Percentiles rank a stretch among this genome's conserved stretches.
These are phyloP conservation scores for Pleurotus eryngii DNA, from an alignment of 768 basidiomycete genomes.

Conservation along the genomic window DNA sequence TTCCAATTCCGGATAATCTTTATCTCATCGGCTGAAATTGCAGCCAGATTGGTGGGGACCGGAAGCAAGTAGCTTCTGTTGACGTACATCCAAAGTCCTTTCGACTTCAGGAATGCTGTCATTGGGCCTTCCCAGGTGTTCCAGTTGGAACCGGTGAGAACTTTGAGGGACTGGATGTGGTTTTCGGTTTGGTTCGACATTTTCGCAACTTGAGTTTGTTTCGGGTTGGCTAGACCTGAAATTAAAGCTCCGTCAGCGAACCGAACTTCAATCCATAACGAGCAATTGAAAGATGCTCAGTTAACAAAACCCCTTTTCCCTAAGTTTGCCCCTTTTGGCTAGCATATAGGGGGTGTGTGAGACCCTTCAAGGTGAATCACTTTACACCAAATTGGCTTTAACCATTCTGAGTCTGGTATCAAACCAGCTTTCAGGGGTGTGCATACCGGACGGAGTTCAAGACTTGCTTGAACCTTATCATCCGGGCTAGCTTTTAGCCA, in stretches of 20 bases:
- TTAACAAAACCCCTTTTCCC: not conserved
- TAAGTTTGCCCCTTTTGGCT: not conserved
- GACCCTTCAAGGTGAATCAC: not conserved
- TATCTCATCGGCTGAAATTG: not conserved
- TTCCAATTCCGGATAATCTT: not conserved
- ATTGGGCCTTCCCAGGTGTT: not conserved
- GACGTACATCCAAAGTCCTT: not conserved
- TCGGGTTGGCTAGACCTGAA: not conserved
- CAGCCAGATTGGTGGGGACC: not conserved
- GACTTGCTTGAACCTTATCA: too few species aligned
- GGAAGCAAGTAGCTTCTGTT: not conserved
- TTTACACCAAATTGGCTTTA: too few species aligned
- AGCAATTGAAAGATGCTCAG: not conserved
- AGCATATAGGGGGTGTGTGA: not conserved
- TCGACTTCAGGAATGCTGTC: not conserved
- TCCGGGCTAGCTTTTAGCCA: too few species aligned
- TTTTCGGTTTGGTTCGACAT: not conserved
- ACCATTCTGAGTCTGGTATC: too few species aligned
- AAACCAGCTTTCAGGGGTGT: too few species aligned
- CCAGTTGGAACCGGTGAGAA: not conserved
- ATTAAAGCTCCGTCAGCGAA: not conserved
- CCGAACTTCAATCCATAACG: not conserved
- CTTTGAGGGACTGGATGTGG: not conserved
- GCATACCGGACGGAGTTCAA: too few species aligned
- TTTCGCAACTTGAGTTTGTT: not conserved